A percentile compares a stretch with the other conserved stretches of the same genome.
Evolutionary conservation across 441 rosid genomes (phyloP).

Genomic region (Gossypium aridum): DNA sequence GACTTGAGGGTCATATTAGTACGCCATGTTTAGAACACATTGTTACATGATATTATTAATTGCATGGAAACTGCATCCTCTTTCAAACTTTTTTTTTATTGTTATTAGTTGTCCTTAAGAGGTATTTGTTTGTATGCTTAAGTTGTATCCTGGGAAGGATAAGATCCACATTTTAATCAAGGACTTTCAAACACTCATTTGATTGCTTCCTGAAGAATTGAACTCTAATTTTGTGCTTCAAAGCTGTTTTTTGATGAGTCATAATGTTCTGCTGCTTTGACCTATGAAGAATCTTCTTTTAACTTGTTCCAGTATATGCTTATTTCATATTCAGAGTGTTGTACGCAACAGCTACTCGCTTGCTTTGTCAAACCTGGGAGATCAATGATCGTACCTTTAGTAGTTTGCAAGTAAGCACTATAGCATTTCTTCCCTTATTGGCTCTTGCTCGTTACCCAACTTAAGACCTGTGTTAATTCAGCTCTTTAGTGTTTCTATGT

Average conservation of each 20-base stretch:
- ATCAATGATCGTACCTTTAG: conserved; percentile 85
- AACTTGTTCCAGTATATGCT: conserved; percentile 13
- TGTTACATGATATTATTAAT: conserved; percentile 7
- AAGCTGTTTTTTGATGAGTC: conserved; percentile 6
- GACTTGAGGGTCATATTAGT: not conserved
- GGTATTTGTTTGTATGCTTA: not conserved
- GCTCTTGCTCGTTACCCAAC: not conserved
- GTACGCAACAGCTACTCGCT: conserved; percentile 79
- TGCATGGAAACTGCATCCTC: not conserved
- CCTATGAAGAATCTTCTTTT: conserved; percentile 11
- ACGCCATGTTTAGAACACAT: conserved; percentile 6
- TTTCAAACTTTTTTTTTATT: not conserved
- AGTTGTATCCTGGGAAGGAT: not conserved
- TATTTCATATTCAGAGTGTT: conserved; percentile 51
- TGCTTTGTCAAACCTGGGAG: conserved; percentile 92
- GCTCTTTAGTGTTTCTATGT: not conserved
- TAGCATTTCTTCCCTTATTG: not conserved
- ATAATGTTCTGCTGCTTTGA: not conserved
- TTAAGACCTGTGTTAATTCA: not conserved
- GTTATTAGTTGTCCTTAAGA: not conserved
- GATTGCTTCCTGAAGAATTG: conserved; percentile 4
- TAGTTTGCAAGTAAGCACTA: conserved; percentile 60
- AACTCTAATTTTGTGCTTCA: not conserved
- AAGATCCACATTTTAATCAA: not conserved
- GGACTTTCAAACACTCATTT: not conserved